These are phyloP conservation scores for Aschersonia sp. DNA, from an alignment of 2,329 filamentous ascomycete species.

Conservation along the genomic window DNA sequence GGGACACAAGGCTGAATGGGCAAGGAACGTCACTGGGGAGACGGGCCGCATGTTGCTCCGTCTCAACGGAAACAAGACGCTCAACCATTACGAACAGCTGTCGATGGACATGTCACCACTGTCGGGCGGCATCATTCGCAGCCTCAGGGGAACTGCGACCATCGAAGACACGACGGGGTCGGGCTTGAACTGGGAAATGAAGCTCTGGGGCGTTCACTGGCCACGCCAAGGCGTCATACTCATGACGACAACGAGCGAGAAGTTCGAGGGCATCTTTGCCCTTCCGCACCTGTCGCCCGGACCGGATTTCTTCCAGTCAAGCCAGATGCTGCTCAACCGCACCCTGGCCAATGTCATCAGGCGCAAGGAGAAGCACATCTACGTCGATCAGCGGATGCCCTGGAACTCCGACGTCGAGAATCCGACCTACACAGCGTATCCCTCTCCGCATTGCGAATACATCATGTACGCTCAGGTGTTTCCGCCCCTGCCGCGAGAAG, in stretches of 20 bases:
- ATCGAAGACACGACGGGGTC: slow-evolving; percentile 54
- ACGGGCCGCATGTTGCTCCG: slow-evolving; percentile 57
- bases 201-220: slow-evolving; percentile 76
- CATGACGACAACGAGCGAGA: slow-evolving; percentile 82
- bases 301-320: slow-evolving; percentile 39
- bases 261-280: slow-evolving; percentile 83
- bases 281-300: slow-evolving; percentile 67
- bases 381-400: slow-evolving; percentile 48
- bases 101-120: slow-evolving; percentile 17
- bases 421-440: slow-evolving; percentile 40
- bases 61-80: slow-evolving; percentile 39
- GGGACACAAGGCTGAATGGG: slow-evolving; percentile 44
- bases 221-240: slow-evolving; percentile 65
- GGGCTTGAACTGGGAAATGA: slow-evolving; percentile 66
- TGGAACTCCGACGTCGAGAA: slow-evolving; percentile 62
- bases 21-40: slow-evolving; percentile 65
- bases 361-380: slow-evolving; percentile 42
- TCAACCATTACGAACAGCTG: slow-evolving; percentile 27
- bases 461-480: slow-evolving; percentile 74
- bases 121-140: slow-evolving; percentile 44
- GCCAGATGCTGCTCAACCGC: slow-evolving; percentile 53
- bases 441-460: slow-evolving; percentile 71
- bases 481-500: slow-evolving; percentile 28
- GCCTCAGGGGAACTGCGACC: slow-evolving; percentile 54
- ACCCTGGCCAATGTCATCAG: slow-evolving; percentile 55